Evolutionary conservation across 176 grass and related monocot genomes (phyloP).

Genomic region (Musa beccarii): DNA sequence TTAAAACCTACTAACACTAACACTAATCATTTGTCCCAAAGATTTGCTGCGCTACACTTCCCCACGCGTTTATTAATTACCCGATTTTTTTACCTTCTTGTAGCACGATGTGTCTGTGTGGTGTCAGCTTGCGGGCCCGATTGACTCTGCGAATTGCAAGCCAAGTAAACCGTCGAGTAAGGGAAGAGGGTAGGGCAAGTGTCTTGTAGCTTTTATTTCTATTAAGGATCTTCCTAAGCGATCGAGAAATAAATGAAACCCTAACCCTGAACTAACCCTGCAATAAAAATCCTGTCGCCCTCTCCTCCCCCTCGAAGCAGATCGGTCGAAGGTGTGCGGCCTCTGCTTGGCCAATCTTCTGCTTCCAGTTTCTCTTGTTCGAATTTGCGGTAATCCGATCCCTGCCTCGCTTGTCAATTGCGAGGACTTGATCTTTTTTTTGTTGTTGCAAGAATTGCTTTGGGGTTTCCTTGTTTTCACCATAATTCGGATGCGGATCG

Average conservation of each 20-base stretch:
- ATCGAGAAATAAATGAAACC: conserved; percentile 3
- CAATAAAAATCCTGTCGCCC: background rate
- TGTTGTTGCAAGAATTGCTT: background rate
- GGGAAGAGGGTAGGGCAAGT: no score
- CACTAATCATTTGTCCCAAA: background rate
- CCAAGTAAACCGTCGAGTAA: background rate
- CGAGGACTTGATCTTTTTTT: background rate
- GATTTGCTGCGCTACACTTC: background rate
- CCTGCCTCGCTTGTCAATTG: background rate
- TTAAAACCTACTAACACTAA: background rate
- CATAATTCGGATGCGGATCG: no score
- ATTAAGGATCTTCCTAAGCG: background rate
- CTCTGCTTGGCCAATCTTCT: background rate
- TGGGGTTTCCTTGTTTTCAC: background rate
- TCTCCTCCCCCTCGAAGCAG: background rate
- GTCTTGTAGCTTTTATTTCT: background rate
- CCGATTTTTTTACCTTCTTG: no score
- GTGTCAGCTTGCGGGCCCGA: no score
- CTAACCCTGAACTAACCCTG: background rate
- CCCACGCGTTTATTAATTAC: no score
- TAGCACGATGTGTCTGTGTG: no score
- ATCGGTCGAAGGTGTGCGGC: background rate
- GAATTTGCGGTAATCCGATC: background rate
- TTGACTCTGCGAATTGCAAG: no score
- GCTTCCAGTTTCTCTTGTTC: background rate